These are phyloP conservation scores for Calocybe indica DNA, from an alignment of 768 basidiomycete genomes.

Conservation along the genomic window DNA sequence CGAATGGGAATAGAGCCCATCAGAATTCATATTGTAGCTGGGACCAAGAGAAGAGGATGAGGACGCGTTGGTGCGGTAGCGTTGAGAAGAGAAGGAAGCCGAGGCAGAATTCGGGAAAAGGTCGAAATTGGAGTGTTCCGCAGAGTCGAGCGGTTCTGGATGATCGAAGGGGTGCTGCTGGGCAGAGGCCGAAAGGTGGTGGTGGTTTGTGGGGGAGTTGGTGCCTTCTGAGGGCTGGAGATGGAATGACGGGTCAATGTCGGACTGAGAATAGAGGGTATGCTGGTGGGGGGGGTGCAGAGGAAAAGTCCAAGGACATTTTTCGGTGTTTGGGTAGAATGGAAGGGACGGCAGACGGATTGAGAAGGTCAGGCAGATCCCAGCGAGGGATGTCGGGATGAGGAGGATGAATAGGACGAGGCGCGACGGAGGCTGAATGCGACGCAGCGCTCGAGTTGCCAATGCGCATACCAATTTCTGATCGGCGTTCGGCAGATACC, in stretches of 20 bases:
- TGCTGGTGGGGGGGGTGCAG: slow-evolving; percentile 29
- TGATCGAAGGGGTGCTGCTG: slow-evolving; percentile 40
- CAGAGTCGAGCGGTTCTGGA: slow-evolving; percentile 44
- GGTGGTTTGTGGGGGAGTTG: slow-evolving; percentile 31
- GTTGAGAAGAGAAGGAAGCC: slow-evolving; percentile 44
- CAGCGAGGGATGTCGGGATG: slow-evolving; percentile 28
- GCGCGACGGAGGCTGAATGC: slow-evolving; percentile 22
- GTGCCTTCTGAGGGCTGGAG: slow-evolving; percentile 35
- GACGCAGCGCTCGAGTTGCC: slow-evolving; percentile 17
- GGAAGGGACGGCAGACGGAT: slow-evolving; percentile 20
- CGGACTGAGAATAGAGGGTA: slow-evolving; percentile 44
- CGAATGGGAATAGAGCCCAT: slow-evolving; percentile 52
- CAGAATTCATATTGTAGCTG: slow-evolving; percentile 45
- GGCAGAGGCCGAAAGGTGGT: slow-evolving; percentile 12
- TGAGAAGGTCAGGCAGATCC: slow-evolving; percentile 42
- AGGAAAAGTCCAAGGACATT: slow-evolving; percentile 52
- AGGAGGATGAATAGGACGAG: slow-evolving; percentile 28
- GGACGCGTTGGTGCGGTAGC: slow-evolving; percentile 69
- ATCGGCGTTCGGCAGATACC: slow-evolving; percentile 54
- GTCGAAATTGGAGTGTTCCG: slow-evolving; percentile 59
- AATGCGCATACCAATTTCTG: slow-evolving; percentile 37
- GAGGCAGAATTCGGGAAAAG: slow-evolving; percentile 48
- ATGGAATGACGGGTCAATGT: slow-evolving; percentile 52
- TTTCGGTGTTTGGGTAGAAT: slow-evolving; percentile 29
- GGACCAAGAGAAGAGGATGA: slow-evolving; percentile 66